Evolutionary conservation across 2,329 filamentous ascomycete species (phyloP).

Genomic region (Fusarium annulatum): DNA sequence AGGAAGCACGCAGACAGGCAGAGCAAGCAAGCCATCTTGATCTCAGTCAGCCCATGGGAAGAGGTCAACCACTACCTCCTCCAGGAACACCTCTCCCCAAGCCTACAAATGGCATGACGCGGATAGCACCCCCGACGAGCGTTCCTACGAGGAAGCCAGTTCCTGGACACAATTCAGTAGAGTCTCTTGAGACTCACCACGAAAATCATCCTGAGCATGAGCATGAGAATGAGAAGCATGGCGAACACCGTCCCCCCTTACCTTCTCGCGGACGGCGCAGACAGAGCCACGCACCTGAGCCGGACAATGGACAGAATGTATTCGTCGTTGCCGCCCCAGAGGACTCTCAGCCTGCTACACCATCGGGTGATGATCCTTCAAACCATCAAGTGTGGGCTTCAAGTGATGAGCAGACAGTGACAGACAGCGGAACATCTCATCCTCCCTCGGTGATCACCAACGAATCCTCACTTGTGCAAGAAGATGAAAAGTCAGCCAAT

Average conservation of each 20-base stretch:
- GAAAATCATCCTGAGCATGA: slow-evolving; percentile 40
- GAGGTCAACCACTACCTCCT: slow-evolving; percentile 83
- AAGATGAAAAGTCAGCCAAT: slow-evolving; percentile 6
- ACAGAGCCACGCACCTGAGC: slow-evolving; percentile 50
- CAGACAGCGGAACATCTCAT: slow-evolving; percentile 28
- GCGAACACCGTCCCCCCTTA: slow-evolving; percentile 28
- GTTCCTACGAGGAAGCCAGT: slow-evolving; percentile 75
- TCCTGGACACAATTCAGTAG: slow-evolving; percentile 44
- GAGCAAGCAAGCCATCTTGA: slow-evolving; percentile 54
- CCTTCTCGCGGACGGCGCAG: slow-evolving; percentile 56
- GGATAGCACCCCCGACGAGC: slow-evolving; percentile 63
- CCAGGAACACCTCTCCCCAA: slow-evolving; percentile 80
- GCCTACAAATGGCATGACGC: slow-evolving; percentile 69
- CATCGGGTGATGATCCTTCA: slow-evolving; percentile 52
- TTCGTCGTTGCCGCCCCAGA: slow-evolving; percentile 73
- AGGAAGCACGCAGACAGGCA: slow-evolving; percentile 53
- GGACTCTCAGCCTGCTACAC: slow-evolving; percentile 70
- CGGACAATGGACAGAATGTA: slow-evolving; percentile 61
- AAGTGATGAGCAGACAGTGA: slow-evolving; percentile 27
- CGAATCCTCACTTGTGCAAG: slow-evolving; percentile 21
- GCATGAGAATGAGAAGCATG: slow-evolving; percentile 26
- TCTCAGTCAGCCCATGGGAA: slow-evolving; percentile 77
- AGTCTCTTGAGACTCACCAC: slow-evolving; percentile 45
- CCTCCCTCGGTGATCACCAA: slow-evolving; percentile 16
- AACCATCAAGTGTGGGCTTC: slow-evolving; percentile 32